Base-by-base conservation (phyloP, 345 rosid species). In the Cardamine occulta region DNA sequence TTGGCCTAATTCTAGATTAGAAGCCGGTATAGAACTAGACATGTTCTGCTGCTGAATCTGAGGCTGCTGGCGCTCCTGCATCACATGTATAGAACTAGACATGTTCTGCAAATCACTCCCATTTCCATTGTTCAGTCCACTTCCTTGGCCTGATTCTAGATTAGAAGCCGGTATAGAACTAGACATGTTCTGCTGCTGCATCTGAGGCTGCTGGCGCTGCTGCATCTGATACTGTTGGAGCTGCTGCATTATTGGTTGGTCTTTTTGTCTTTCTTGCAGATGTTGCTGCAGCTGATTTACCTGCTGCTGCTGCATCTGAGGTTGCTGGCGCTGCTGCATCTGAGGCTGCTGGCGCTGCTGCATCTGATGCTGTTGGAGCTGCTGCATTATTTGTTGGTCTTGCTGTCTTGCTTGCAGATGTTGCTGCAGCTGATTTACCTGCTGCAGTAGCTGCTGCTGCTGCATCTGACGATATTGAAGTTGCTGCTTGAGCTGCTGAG, bases 221-320 rank as follows among this genome's bases (percentile, higher is more conserved):
- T 83, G 90, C 53, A 80, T 78, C 44, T 88, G 97, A 23, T 86
- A 90, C 68, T 88, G 88, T n/a, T 86, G 94, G 15, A 61, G 8
- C 32, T 86, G 91, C 60, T 85, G 28, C 34, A 83, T 49, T 77
- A 87, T 82, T 70, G 83, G 91, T 31, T 83, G 88, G 47, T 85
- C 90, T 79, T 82, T 90, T 70, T 88, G 89, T 42, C 17, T 74
- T 85, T 90, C 72, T 88, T 88, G 17, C 48, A 42, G 4, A 5
- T 40, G 45, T 12, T 40, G 18, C 48, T 44, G 48, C 48, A 44
- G 17, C 48, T 15, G 18, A 44, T 5, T 44, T n/a, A 21, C 23
- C 23, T 21, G 23, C 28, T 26, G 28, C 4, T 34, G 89, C 53
- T 84, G 90, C 53, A 80, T 78, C 44, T 88, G 98, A 28, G 85